Base-by-base conservation (phyloP, 225 moss, liverwort and hornwort genomes). In the Sphagnum tenellum region DNA sequence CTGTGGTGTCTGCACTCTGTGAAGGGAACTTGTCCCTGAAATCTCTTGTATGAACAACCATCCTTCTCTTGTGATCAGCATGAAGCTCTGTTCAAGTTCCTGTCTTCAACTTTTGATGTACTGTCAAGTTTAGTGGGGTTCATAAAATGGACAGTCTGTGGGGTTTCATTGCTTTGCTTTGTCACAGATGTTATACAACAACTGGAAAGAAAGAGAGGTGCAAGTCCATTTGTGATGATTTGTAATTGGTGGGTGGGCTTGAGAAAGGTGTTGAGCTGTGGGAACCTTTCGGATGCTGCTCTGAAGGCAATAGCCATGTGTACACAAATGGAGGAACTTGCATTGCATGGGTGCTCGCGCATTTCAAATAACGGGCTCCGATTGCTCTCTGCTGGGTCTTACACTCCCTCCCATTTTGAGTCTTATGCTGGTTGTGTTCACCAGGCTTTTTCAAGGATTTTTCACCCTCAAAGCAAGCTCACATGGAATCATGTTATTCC, bases 281-380 rank as follows among this genome's bases (percentile, higher is more conserved):
- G 87, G 59, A 80, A 72, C 45, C 71, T 89, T 14, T 87, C 82
- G 3, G 89, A 89, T 50, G 46, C 50, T 11, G 74, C 84, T 29
- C 47, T 89, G 62, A 79, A 70, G 61, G 77, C 82, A 13, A 73
- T 89, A 48, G 82, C 84, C 7, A 65, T 61, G 68, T 82, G 84
- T 65, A 46, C 64, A 7, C 80, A 82, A n/a, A 82, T 89, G 87
- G 87, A 87, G 71, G 87, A 85, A 66, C 11, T 89, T 60, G 82
- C 84, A 3, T 70, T 89, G 67, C 84, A 89, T 69, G 89, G 87
- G 65, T 87, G 87, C 71, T 74, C 82, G 10, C 76, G 84, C 9
- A 79, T 89, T 47, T 76, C 87, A 46, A 89, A 75, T 69, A 57
- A 71, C 3, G 89, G 87, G 61, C 76, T 89, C 45, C 52, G 54